These are phyloP conservation scores for Drosera capensis DNA, from an alignment of 148 eudicot species.

Conservation along the genomic window DNA sequence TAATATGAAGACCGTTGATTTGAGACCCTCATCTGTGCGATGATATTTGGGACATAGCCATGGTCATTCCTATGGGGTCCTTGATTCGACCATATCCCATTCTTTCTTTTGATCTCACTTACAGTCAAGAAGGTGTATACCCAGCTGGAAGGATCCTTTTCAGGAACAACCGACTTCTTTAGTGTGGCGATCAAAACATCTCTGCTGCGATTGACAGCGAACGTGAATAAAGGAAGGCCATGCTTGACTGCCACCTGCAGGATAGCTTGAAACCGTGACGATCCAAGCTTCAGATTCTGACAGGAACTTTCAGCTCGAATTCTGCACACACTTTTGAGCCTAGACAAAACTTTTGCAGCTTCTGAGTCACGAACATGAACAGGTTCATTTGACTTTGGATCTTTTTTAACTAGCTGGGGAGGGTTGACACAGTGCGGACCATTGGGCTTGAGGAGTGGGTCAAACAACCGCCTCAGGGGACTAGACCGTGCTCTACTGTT, in stretches of 20 bases:
- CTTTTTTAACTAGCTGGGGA: slow-evolving; percentile 15
- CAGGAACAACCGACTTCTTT: slow-evolving; percentile 26
- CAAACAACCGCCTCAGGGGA: slow-evolving; percentile 55
- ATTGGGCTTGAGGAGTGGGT: slow-evolving; percentile 41
- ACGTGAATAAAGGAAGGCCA: slow-evolving; percentile 70
- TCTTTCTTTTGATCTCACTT: slow-evolving; percentile 64
- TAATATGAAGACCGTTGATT: slow-evolving; percentile 13
- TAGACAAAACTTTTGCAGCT: no score
- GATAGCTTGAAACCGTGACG: slow-evolving; percentile 42
- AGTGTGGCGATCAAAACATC: slow-evolving; percentile 66
- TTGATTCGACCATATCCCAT: slow-evolving; percentile 42
- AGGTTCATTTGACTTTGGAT: slow-evolving; percentile 7
- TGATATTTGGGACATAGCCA: slow-evolving; percentile 39
- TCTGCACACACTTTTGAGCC: no score
- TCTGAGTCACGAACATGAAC: no score
- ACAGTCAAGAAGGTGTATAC: slow-evolving; percentile 61
- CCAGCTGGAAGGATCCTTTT: slow-evolving; percentile 29
- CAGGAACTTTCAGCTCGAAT: no score
- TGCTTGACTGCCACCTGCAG: slow-evolving; percentile 59
- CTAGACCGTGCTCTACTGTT: slow-evolving; percentile 29
- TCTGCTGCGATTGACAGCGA: slow-evolving; percentile 45
- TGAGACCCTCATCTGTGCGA: slow-evolving; percentile 71
- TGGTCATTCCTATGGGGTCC: slow-evolving; percentile 27
- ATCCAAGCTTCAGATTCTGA: slow-evolving; percentile 10
- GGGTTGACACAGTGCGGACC: no score